phyloP scores from a whole-genome alignment of 257 asterid species.

The Solanum bukasovii region DNA sequence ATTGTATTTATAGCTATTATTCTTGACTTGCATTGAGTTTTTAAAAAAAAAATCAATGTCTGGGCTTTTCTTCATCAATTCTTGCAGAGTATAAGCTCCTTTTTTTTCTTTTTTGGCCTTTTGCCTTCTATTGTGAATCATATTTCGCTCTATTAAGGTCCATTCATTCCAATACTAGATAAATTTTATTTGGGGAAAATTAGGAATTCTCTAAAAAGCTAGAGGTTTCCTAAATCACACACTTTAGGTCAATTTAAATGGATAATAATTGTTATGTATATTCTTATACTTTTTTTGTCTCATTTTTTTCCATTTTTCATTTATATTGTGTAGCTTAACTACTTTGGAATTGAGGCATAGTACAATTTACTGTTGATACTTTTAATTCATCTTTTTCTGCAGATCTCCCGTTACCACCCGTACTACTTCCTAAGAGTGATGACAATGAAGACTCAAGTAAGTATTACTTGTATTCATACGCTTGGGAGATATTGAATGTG shows the following conservation, averaged over 20 bases:
- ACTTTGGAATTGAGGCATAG: not conserved
- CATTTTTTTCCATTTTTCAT: not conserved
- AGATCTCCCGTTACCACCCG: constrained; percentile 66
- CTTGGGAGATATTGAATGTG: not conserved
- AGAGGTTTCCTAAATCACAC: not conserved
- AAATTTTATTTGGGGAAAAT: not conserved
- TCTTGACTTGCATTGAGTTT: not conserved
- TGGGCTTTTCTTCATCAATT: not conserved
- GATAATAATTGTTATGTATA: not conserved
- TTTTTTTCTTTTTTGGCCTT: not conserved
- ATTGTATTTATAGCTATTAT: not conserved
- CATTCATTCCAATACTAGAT: not conserved
- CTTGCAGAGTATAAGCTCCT: not conserved
- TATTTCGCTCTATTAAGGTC: not conserved
- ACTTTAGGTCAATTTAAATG: not conserved
- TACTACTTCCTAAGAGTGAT: constrained; percentile 46
- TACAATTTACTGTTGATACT: not conserved
- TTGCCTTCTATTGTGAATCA: not conserved
- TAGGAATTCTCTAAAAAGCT: not conserved
- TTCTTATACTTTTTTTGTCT: not conserved
- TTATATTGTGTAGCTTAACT: not conserved
- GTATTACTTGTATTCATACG: not conserved
- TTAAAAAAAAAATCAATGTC: not conserved
- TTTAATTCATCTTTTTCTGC: not conserved
- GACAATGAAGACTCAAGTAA: constrained; percentile 66